Evolutionary conservation across 73 alveolate species (phyloP).

Genomic region (Stentor coeruleus): DNA sequence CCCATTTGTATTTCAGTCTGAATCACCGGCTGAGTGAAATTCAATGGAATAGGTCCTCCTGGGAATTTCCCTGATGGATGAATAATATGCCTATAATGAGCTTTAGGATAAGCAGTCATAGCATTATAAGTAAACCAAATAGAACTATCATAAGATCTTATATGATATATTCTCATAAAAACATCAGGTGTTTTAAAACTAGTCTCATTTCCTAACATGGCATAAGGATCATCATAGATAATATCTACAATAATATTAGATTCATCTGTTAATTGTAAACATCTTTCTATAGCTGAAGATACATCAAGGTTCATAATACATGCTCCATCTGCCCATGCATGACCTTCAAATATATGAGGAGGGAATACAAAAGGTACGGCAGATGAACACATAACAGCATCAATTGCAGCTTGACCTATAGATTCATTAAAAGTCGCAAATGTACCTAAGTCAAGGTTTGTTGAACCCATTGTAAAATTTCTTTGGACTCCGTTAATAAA

Average conservation of each 20-base stretch:
- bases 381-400: not conserved
- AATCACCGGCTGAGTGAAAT: too few relatives aligned
- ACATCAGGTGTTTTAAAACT: not conserved
- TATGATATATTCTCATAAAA: not conserved
- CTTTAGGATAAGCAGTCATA: not conserved
- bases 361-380: not conserved
- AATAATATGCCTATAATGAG: not conserved
- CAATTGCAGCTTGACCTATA: not conserved
- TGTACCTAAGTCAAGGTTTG: not conserved
- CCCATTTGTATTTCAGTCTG: too few relatives aligned
- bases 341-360: not conserved
- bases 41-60: too few relatives aligned
- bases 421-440: not conserved
- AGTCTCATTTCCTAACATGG: not conserved
- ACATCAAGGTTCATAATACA: not conserved
- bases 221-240: not conserved
- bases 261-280: not conserved
- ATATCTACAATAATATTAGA: not conserved
- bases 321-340: constrained; percentile 1
- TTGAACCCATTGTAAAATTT: not conserved
- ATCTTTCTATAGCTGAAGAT: not conserved
- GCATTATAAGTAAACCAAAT: not conserved
- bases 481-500: not conserved
- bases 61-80: not conserved
- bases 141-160: not conserved